Conservation (phyloP, 1,284 basidiomycete species). For the Ceratobasidium papillatum region DNA sequence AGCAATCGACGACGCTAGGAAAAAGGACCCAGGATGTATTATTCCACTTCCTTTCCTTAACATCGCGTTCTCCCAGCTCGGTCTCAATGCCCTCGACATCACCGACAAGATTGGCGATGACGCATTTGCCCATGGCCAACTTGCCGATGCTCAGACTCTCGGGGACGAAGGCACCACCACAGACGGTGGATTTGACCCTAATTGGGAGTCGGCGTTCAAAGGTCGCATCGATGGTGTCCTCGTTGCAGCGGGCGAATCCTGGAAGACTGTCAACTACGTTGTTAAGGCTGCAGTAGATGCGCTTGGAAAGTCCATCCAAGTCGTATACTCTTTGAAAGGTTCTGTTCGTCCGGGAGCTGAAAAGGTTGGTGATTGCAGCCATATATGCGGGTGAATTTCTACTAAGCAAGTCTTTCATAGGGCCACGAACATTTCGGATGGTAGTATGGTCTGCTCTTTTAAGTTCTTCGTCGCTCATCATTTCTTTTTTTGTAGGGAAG, state of each 20-base stretch:
- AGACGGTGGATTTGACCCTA: neutral
- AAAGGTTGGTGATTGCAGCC: neutral
- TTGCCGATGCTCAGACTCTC: neutral
- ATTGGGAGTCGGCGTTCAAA: neutral
- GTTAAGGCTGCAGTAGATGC: too few relatives aligned
- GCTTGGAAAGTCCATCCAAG: neutral
- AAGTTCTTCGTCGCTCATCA: neutral
- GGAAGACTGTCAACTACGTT: neutral
- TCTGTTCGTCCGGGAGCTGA: neutral
- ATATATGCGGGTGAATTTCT: too few relatives aligned
- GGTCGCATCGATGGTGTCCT: neutral
- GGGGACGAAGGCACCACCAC: neutral
- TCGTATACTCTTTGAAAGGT: neutral
- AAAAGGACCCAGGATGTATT: too few relatives aligned
- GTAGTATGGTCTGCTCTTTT: neutral
- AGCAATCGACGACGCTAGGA: neutral
- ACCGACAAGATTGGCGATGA: neutral
- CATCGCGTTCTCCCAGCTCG: slow-evolving; percentile 8
- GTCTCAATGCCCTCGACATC: neutral
- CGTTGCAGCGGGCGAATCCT: neutral
- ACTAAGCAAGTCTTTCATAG: neutral
- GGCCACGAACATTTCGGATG: slow-evolving; percentile 28
- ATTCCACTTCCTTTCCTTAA: neutral
- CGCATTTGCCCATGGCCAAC: neutral
- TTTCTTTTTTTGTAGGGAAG: neutral